phyloP scores from a whole-genome alignment of 352 stramenopile genomes.

The Phytophthora sp. region DNA sequence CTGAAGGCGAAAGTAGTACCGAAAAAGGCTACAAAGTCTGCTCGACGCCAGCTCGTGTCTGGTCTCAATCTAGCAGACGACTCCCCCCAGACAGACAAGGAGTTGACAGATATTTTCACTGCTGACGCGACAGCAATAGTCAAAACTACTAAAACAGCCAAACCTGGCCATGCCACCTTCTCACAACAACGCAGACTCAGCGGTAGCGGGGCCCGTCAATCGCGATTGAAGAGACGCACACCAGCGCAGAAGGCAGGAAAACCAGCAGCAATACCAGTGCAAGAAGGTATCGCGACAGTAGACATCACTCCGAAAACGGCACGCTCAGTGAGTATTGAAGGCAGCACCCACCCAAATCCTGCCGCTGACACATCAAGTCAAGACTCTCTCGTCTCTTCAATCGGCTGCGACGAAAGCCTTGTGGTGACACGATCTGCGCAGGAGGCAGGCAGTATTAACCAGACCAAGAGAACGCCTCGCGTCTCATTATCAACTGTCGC shows the following conservation, averaged over 20 bases:
- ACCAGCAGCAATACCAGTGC: background rate
- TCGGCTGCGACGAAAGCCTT: slow-evolving; percentile 29
- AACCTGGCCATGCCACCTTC: background rate
- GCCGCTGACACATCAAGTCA: slow-evolving; percentile 9
- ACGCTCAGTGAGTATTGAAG: background rate
- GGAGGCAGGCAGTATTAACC: background rate
- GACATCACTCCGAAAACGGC: background rate
- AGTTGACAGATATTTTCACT: slow-evolving; percentile 16
- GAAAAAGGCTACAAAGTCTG: slow-evolving; percentile 30
- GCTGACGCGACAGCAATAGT: background rate
- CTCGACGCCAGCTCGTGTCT: slow-evolving; percentile 26
- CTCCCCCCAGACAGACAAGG: slow-evolving; percentile 27
- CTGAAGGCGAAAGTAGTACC: slow-evolving; percentile 12
- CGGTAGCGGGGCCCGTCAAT: slow-evolving; percentile 3
- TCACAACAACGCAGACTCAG: slow-evolving; percentile 1
- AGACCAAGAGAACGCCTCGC: slow-evolving; percentile 3
- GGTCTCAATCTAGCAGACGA: slow-evolving; percentile 27
- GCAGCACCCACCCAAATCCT: slow-evolving; percentile 12
- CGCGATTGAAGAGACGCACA: slow-evolving; percentile 37
- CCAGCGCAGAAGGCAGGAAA: slow-evolving; percentile 36
- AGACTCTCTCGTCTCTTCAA: slow-evolving; percentile 26
- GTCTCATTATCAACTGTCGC: background rate
- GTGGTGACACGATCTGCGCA: background rate
- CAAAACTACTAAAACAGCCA: background rate
- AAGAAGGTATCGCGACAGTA: background rate